Evolutionary conservation across 225 moss, liverwort and hornwort genomes (phyloP), one percentile per base, ranked within the genome.

Genomic region (Antitrichia curtipendula): DNA sequence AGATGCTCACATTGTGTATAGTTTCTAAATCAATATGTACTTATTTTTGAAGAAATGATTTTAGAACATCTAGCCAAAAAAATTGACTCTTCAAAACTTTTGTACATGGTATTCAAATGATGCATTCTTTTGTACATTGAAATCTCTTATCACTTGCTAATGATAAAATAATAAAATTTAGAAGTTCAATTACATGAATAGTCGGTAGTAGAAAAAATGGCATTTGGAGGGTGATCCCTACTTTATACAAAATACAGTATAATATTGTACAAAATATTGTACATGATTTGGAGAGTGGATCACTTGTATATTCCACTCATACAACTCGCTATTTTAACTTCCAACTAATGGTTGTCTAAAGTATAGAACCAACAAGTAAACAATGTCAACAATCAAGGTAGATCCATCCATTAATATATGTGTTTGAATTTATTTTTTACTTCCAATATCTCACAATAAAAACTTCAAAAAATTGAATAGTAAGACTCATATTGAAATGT

Each of bases 201-300:
- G 10, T 72, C 3, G 0, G 13, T 0, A 0, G 0, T 45, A 45
- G 13, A 13, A 23, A 40, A 28, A 14, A 0, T 27, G 10, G 1
- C 17, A 45, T 27, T 71, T 71, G 2, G 16, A 6, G 3, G 1
- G 9, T n/a, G n/a, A n/a, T 27, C 5, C 27, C 16, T 16, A 41
- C 3, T 4, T n/a, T 70, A 24, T 13, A 5, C 0, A 14, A 40
- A 69, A 40, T 41, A 43, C n/a, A n/a, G n/a, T n/a, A n/a, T n/a
- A n/a, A n/a, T n/a, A n/a, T n/a, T n/a, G n/a, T n/a, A n/a, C n/a
- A n/a, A 40, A 69, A 40, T 41, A 43, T 27, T 43, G 27, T 70
- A 8, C 1, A 71, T 3, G 0, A 16, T 71, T 16, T 72, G 10
- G 45, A 45, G 2, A 10, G 9, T 45, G 3, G 17, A 45, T 45